Base-by-base conservation (phyloP, 306 rosid species). In the Arachis hypogaea region DNA sequence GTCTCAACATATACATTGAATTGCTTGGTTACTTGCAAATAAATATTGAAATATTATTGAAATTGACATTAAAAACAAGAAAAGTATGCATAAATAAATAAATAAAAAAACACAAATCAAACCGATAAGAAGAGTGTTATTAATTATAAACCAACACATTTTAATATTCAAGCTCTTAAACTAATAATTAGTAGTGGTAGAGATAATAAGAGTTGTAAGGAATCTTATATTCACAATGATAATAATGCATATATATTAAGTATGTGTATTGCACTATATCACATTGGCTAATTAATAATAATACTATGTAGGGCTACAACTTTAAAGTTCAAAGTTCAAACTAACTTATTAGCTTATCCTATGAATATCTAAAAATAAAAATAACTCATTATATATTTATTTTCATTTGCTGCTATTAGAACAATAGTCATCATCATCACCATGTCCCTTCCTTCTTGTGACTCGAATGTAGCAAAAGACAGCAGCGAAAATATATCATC, bases 401-500 rank as follows among this genome's bases (percentile, higher is more conserved):
- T 18, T 18, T 18, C 18, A 18, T 0, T 18, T 18, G 18, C 18
- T 18, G 18, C 18, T 18, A 18, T 18, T 18, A 18, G 18, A 0
- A 18, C 18, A 18, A 18, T 18, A 18, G 18, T 18, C 18, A 51
- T 3, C n/a, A 55, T 30, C 41, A 49, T 38, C 68, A 43, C 18
- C 18, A 18, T 64, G 73, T n/a, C 77, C 76, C 61, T 82, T 80
- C 75, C 77, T 92, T 54, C 93, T 83, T 7, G 97, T 92, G 59
- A 89, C 97, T 38, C 92, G 86, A 73, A 92, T 89, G 69, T 92
- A 92, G 85, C 89, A 85, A 59, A 93, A 93, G 22, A 93, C 88
- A 75, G 96, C 93, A 5, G 97, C 98, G 71, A 87, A 86, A 57
- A 85, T 77, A 18, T 18, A 18, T 18, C 18, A 18, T 0, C 18